These are phyloP conservation scores for Komagataea norvegica DNA, from an alignment of 1,139 yeast species.

Conservation along the genomic window DNA sequence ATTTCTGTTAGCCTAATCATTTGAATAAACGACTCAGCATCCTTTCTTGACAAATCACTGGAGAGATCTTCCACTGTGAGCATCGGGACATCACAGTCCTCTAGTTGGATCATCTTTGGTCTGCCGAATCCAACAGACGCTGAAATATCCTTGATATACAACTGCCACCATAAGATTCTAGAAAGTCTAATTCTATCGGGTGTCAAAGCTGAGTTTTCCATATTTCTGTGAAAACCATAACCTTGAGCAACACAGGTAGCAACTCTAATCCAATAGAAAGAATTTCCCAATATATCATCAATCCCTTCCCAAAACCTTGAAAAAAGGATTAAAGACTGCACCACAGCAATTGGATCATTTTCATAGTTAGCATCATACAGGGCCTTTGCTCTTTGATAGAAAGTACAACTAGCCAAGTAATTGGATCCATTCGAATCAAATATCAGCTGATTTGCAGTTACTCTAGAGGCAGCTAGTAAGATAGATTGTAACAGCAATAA, in stretches of 20 bases:
- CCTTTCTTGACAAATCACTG: slow-evolving; percentile 49
- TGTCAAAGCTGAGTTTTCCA: slow-evolving; percentile 29
- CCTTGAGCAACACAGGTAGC: slow-evolving; percentile 77
- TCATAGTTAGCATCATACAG: slow-evolving; percentile 72
- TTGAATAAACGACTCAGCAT: slow-evolving; percentile 48
- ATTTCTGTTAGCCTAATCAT: slow-evolving; percentile 68
- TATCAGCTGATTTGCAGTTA: slow-evolving; percentile 52
- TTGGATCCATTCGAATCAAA: slow-evolving; percentile 54
- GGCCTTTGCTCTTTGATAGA: slow-evolving; percentile 75
- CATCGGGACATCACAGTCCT: slow-evolving; percentile 79
- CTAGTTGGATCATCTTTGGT: slow-evolving; percentile 64
- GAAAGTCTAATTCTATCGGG: slow-evolving; percentile 53
- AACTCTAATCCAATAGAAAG: slow-evolving; percentile 72
- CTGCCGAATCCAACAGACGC: slow-evolving; percentile 77
- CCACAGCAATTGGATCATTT: slow-evolving; percentile 59
- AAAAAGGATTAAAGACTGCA: slow-evolving; percentile 61
- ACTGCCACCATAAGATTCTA: slow-evolving; percentile 78
- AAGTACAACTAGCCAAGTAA: slow-evolving; percentile 56
- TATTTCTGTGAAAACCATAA: slow-evolving; percentile 63
- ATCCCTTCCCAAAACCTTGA: slow-evolving; percentile 79
- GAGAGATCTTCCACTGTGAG: slow-evolving; percentile 59
- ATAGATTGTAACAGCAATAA: slow-evolving; percentile 66
- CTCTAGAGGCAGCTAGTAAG: slow-evolving; percentile 64
- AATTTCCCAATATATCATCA: slow-evolving; percentile 69
- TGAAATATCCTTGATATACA: slow-evolving; percentile 66